Evolutionary conservation across 2,329 filamentous ascomycete species (phyloP).

Genomic region (Colletotrichum sp.): DNA sequence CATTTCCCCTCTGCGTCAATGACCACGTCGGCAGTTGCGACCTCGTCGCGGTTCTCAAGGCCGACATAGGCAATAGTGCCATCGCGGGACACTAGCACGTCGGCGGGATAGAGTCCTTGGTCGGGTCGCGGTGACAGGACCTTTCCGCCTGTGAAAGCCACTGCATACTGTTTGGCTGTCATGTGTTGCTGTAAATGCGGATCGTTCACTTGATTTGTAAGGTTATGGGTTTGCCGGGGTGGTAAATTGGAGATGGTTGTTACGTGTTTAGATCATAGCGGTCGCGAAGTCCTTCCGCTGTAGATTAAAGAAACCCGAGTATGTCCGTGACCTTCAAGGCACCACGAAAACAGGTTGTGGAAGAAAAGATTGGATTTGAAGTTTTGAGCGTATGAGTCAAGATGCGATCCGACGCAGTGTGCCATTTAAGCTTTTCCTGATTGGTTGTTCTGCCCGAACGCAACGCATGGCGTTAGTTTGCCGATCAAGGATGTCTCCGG

Average conservation of each 20-base stretch:
- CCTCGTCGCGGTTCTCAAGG: not conserved
- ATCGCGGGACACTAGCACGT: not conserved
- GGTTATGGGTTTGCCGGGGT: not conserved
- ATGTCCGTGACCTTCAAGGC: not conserved
- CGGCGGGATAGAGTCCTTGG: not conserved
- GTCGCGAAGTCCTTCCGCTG: not conserved
- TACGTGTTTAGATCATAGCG: not conserved
- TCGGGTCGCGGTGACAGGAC: not conserved
- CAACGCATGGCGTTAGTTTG: not conserved
- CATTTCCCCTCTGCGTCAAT: not conserved
- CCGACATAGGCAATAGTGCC: not conserved
- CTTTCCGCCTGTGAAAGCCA: not conserved
- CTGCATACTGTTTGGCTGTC: not conserved
- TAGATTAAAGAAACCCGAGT: not conserved
- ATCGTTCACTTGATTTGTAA: not conserved
- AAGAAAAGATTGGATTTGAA: not conserved
- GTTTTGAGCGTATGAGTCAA: not conserved
- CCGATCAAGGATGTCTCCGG: not conserved
- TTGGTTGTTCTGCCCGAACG: not conserved
- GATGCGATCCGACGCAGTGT: not conserved
- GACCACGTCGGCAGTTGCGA: not conserved
- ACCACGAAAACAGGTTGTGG: not conserved
- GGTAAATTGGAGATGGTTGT: not conserved
- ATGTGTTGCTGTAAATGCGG: not conserved
- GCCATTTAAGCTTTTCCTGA: not conserved